phyloP scores from a whole-genome alignment of 2,329 filamentous ascomycete genomes.

The Albifimbria verrucaria region DNA sequence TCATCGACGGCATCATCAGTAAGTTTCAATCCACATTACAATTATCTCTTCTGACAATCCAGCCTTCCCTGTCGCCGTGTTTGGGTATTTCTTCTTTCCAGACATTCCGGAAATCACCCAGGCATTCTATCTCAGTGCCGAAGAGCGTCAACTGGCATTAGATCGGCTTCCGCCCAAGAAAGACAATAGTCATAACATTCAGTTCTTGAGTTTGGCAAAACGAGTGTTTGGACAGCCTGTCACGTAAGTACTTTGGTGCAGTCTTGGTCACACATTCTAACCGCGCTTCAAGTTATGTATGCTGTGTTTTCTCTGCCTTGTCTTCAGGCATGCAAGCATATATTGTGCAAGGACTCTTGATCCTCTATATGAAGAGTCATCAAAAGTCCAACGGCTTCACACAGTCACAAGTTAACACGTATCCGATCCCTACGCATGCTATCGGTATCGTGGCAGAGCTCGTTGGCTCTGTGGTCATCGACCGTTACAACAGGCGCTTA shows the following conservation, averaged over 20 bases:
- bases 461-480: slow-evolving; percentile 16
- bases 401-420: slow-evolving; percentile 21
- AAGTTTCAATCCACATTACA: background rate
- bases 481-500: slow-evolving; percentile 10
- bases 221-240: slow-evolving; percentile 22
- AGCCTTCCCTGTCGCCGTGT: slow-evolving; percentile 14
- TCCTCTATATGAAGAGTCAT: slow-evolving; percentile 21
- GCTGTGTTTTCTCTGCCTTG: background rate
- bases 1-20: slow-evolving; percentile 19
- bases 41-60: background rate
- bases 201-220: slow-evolving; percentile 22
- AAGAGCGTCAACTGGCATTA: slow-evolving; percentile 26
- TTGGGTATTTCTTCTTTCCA: slow-evolving; percentile 17
- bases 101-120: slow-evolving; percentile 29
- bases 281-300: background rate
- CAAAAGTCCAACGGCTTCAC: slow-evolving; percentile 10
- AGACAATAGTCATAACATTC: slow-evolving; percentile 28
- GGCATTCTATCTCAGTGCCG: slow-evolving; percentile 28
- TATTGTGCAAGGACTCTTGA: slow-evolving; percentile 18
- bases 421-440: slow-evolving; percentile 19
- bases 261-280: slow-evolving; percentile 6
- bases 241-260: slow-evolving; percentile 17
- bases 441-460: slow-evolving; percentile 21
- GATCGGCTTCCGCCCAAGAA: slow-evolving; percentile 26
- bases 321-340: slow-evolving; percentile 14